These are phyloP conservation scores for Leucocoprinus birnbaumii DNA, from an alignment of 768 basidiomycete genomes.

Conservation along the genomic window DNA sequence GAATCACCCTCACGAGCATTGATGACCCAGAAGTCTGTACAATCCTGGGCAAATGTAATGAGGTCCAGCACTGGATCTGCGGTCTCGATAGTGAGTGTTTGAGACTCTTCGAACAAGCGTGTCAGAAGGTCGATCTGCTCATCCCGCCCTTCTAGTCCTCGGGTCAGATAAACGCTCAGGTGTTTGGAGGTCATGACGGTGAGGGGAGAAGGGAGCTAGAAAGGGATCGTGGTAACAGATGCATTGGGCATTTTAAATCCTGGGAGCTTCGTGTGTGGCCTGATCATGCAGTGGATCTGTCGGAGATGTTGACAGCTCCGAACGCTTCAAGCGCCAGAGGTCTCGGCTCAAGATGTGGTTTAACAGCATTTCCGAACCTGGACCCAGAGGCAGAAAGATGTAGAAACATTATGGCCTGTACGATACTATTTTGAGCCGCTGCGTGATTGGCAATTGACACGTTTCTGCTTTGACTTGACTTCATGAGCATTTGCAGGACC, in stretches of 20 bases:
- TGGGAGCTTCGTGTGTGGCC: constrained; percentile 3
- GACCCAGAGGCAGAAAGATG: background rate
- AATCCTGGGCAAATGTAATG: constrained; percentile 33
- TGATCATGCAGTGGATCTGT: background rate
- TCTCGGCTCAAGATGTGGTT: background rate
- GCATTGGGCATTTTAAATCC: background rate
- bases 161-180: constrained; percentile 18
- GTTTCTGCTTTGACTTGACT: background rate
- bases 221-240: background rate
- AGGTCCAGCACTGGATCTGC: constrained; percentile 35
- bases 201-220: background rate
- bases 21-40: constrained; percentile 43
- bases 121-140: constrained; percentile 31
- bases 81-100: constrained; percentile 37
- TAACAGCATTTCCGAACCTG: background rate
- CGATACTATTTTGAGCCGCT: too few relatives aligned
- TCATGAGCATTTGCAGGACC: constrained; percentile 8
- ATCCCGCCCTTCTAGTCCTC: constrained; percentile 35
- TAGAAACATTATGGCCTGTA: background rate
- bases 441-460: too few relatives aligned
- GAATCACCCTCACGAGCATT: constrained; percentile 5
- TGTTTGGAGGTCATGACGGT: background rate
- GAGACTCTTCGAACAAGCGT: constrained; percentile 37
- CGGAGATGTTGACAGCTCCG: background rate
- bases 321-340: too few relatives aligned